phyloP scores from a whole-genome alignment of 805 yeast species.

The Nakazawaea ishiwadae region DNA sequence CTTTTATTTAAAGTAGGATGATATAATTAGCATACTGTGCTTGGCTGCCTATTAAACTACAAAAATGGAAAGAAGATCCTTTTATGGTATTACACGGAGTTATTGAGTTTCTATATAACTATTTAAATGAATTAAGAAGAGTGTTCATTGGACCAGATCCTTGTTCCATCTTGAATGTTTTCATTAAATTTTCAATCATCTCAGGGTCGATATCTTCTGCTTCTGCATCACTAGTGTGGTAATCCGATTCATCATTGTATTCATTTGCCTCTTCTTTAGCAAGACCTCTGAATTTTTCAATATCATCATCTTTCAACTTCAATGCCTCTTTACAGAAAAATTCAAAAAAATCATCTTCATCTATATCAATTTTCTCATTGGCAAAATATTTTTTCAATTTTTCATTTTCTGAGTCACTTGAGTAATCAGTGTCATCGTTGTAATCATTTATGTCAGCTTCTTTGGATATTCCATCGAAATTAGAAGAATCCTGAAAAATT shows the following conservation, averaged over 20 bases:
- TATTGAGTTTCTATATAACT: neutral
- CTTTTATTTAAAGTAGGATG: neutral
- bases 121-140: neutral
- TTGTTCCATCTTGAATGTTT: slow-evolving; percentile 23
- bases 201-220: slow-evolving; percentile 7
- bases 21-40: neutral
- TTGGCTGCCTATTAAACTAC: too few species aligned
- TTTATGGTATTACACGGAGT: neutral
- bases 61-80: too few species aligned
- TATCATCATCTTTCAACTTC: slow-evolving; percentile 39
- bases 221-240: slow-evolving; percentile 1
- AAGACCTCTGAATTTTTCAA: slow-evolving; percentile 30
- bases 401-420: slow-evolving; percentile 18
- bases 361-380: slow-evolving; percentile 38
- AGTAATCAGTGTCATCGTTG: slow-evolving; percentile 20
- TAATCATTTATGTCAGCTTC: slow-evolving; percentile 14
- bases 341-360: slow-evolving; percentile 70
- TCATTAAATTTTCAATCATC: slow-evolving; percentile 18
- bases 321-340: slow-evolving; percentile 53
- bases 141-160: slow-evolving; percentile 25
- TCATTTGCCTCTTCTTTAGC: neutral
- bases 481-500: slow-evolving; percentile 4
- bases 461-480: slow-evolving; percentile 1
- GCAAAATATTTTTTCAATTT: slow-evolving; percentile 21
- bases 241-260: slow-evolving; percentile 2